A percentile compares a stretch with the other conserved stretches of the same genome.
These are phyloP conservation scores for Musa troglodytarum DNA, from an alignment of 176 grass and related monocot genomes.

Conservation along the genomic window DNA sequence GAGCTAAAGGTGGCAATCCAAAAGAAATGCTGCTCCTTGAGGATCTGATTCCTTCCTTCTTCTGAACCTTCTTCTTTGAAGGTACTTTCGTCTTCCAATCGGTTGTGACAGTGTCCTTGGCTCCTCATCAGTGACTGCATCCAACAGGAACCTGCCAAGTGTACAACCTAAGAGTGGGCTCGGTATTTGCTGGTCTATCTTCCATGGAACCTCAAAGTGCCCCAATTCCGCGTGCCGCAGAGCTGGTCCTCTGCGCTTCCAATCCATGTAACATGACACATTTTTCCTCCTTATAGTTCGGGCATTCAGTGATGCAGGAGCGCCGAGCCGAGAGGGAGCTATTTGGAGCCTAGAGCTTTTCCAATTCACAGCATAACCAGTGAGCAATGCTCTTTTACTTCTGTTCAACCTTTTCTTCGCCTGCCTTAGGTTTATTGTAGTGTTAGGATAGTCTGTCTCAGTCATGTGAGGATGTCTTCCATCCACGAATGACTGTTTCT, in stretches of 20 bases:
- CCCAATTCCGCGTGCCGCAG: too few relatives aligned
- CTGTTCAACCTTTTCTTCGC: not conserved
- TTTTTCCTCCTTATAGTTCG: not conserved
- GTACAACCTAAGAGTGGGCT: too few relatives aligned
- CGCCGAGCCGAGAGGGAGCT: not conserved
- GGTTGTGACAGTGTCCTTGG: not conserved
- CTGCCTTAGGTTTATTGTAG: not conserved
- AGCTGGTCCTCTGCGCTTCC: too few relatives aligned
- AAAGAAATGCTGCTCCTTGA: too few relatives aligned
- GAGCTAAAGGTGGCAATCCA: too few relatives aligned
- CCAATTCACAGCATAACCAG: not conserved
- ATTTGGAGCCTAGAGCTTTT: not conserved
- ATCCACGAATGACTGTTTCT: not conserved
- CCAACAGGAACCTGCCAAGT: too few relatives aligned
- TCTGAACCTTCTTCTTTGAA: not conserved
- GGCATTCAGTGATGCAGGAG: not conserved
- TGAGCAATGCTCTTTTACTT: not conserved
- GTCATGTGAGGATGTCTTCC: too few relatives aligned
- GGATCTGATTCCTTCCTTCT: slow-evolving; percentile 6
- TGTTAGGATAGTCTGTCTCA: too few relatives aligned
- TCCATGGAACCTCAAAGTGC: too few relatives aligned
- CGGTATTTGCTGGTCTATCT: too few relatives aligned
- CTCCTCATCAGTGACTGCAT: too few relatives aligned
- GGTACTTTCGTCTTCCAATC: not conserved
- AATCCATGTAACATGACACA: not conserved